phyloP scores from a whole-genome alignment of 371 early-diverging fungal species.

The Mortierella sp. region DNA sequence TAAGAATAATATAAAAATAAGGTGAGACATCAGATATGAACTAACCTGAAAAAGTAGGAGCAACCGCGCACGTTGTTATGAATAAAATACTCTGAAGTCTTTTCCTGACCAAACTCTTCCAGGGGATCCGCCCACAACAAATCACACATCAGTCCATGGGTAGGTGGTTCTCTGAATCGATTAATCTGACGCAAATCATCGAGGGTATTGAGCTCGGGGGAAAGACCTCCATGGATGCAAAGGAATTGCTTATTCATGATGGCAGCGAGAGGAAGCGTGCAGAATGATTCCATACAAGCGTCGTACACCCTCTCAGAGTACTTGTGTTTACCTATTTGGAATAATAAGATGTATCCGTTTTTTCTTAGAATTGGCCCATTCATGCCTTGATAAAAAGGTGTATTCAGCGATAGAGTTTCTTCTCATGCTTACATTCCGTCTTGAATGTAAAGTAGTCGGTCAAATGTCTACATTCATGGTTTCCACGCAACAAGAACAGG shows the following conservation, averaged over 20 bases:
- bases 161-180: conserved; percentile 98
- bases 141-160: conserved; percentile 99
- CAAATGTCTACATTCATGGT: conserved; percentile 99
- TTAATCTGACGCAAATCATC: conserved; percentile 98
- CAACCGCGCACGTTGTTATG: conserved; percentile 93
- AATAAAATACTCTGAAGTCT: conserved; percentile 81
- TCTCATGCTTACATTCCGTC: conserved; percentile 99
- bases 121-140: conserved; percentile 95
- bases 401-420: no score
- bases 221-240: conserved; percentile 99
- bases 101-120: conserved; percentile 94
- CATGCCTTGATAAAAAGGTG: no score
- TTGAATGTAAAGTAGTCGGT: conserved; percentile 99
- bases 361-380: no score
- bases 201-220: conserved; percentile 97
- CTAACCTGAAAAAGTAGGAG: conserved; percentile 90
- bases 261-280: background rate
- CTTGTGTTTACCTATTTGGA: no score
- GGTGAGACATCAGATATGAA: no score
- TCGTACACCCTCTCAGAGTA: no score
- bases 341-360: no score
- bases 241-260: conserved; percentile 78
- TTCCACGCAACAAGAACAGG: conserved; percentile 98
- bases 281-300: no score
- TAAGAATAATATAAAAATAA: no score